Conservation (phyloP, 2,329 filamentous ascomycete genomes). For the Spiromastix sp. region DNA sequence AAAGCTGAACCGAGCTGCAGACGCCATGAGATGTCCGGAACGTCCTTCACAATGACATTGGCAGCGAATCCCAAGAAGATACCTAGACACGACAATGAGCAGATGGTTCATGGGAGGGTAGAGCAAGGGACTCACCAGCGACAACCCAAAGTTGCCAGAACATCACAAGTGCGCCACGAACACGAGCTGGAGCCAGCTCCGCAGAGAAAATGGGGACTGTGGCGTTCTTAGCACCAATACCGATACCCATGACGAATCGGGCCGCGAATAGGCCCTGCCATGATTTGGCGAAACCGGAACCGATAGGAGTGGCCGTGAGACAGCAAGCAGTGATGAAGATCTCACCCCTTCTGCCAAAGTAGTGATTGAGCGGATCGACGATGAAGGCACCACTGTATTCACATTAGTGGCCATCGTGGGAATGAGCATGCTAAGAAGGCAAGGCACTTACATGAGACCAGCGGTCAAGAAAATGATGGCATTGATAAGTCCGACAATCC, state of each 20-base stretch:
- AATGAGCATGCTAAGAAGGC: constrained; percentile 7
- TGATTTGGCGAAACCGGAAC: constrained; percentile 25
- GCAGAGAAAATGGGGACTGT: constrained; percentile 29
- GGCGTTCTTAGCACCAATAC: constrained; percentile 28
- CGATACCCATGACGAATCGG: constrained; percentile 28
- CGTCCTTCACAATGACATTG: constrained; percentile 52
- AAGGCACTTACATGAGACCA: constrained; percentile 24
- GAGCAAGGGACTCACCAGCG: constrained; percentile 7
- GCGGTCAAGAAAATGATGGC: constrained; percentile 31
- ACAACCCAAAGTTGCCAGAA: constrained; percentile 26
- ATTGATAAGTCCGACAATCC: constrained; percentile 38
- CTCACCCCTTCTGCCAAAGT: constrained; percentile 16
- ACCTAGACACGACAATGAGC: constrained; percentile 20
- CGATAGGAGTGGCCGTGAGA: constrained; percentile 27
- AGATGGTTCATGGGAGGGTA: background rate
- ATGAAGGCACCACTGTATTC: constrained; percentile 19
- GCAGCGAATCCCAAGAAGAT: constrained; percentile 58
- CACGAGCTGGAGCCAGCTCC: constrained; percentile 29
- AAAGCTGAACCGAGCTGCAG: constrained; percentile 55
- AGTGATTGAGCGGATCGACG: constrained; percentile 28
- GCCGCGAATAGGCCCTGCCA: constrained; percentile 26
- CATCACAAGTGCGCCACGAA: constrained; percentile 31
- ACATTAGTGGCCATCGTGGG: background rate
- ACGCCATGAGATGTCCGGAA: constrained; percentile 50
- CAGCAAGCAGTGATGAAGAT: constrained; percentile 27